Evolutionary conservation across 176 grass and related monocot genomes (phyloP).

Genomic region (Poa annua): DNA sequence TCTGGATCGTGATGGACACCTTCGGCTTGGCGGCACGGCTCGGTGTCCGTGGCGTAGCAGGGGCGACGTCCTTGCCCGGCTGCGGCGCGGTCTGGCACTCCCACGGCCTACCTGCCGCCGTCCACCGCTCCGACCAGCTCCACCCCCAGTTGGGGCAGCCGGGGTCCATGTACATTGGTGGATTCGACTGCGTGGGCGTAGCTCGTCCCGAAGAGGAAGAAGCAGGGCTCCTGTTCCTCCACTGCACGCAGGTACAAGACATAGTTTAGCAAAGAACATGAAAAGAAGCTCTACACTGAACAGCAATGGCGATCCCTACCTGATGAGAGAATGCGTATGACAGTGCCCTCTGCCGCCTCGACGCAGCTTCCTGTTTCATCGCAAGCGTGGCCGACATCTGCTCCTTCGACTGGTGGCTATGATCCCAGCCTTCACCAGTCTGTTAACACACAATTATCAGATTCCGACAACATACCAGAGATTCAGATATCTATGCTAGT

Average conservation of each 20-base stretch:
- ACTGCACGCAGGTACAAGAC: constrained; percentile 38
- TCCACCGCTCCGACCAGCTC: constrained; percentile 84
- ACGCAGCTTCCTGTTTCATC: constrained; percentile 69
- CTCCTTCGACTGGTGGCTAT: constrained; percentile 73
- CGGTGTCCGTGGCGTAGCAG: constrained; percentile 18
- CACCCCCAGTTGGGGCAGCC: constrained; percentile 88
- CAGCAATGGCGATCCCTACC: constrained; percentile 35
- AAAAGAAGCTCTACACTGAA: background rate
- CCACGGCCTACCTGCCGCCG: constrained; percentile 70
- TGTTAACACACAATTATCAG: constrained; percentile 10
- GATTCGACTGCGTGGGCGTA: background rate
- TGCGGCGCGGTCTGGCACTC: constrained; percentile 45
- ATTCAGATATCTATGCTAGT: too few species aligned
- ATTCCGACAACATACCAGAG: background rate
- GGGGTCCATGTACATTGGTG: constrained; percentile 66
- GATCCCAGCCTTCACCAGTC: constrained; percentile 72
- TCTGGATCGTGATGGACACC: constrained; percentile 31
- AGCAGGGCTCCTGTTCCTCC: constrained; percentile 68
- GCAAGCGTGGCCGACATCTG: constrained; percentile 55
- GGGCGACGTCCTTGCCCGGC: constrained; percentile 22
- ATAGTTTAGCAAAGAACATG: constrained; percentile 25
- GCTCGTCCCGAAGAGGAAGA: constrained; percentile 37
- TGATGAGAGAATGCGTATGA: constrained; percentile 87
- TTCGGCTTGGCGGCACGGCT: background rate
- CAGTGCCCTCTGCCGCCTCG: constrained; percentile 66